Percentiles rank a stretch among this genome's conserved stretches.
These are phyloP conservation scores for Mucor sp. DNA, from an alignment of 371 early-diverging fungal species.

Conservation along the genomic window DNA sequence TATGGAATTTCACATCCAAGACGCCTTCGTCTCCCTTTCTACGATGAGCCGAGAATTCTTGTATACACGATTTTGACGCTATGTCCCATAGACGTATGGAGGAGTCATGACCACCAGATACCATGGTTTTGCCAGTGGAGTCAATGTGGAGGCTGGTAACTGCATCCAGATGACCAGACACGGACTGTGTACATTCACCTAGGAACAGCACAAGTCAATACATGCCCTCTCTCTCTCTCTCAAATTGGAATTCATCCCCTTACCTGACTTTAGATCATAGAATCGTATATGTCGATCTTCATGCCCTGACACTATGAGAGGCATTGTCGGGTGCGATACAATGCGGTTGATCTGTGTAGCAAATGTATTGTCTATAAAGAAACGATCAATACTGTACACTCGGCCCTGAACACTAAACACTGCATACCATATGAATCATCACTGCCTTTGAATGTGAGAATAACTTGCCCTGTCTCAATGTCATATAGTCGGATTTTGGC, in stretches of 20 bases:
- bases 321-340: conserved; percentile 75
- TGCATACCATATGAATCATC: conserved; percentile 64
- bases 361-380: conserved; percentile 58
- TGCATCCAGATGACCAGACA: conserved; percentile 72
- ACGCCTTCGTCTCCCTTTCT: conserved; percentile 83
- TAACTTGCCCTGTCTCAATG: conserved; percentile 72
- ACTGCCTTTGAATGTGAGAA: conserved; percentile 56
- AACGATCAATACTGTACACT: neutral
- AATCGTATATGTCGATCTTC: conserved; percentile 81
- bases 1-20: conserved; percentile 68
- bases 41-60: conserved; percentile 80
- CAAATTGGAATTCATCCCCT: neutral
- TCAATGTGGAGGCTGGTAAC: conserved; percentile 74
- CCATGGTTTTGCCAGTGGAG: conserved; percentile 67
- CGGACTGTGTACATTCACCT: conserved; percentile 65
- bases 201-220: neutral
- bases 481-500: conserved; percentile 72
- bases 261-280: conserved; percentile 77
- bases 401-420: neutral
- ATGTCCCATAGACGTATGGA: conserved; percentile 85
- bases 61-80: conserved; percentile 63
- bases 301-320: conserved; percentile 74
- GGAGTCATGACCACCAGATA: conserved; percentile 86
- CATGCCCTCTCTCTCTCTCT: neutral
- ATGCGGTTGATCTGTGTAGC: conserved; percentile 80